Conservation (phyloP, 805 yeast genomes). For the Millerozyma miso region DNA sequence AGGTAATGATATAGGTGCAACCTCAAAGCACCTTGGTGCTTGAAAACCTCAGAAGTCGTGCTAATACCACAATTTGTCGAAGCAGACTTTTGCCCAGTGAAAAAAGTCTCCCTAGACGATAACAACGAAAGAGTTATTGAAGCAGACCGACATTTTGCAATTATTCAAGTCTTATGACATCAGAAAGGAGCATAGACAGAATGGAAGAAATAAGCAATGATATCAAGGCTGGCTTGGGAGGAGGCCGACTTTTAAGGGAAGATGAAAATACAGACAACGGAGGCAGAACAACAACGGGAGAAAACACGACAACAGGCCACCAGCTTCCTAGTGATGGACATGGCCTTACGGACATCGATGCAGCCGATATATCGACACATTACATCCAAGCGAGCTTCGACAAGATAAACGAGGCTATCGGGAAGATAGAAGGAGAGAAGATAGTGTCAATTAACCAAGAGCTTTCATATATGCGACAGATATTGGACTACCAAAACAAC, state of each 20-base stretch:
- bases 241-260: slow-evolving; percentile 6
- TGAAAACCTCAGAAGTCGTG: too few relatives aligned
- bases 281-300: neutral
- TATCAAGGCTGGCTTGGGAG: slow-evolving; percentile 5
- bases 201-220: slow-evolving; percentile 9
- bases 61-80: slow-evolving; percentile 1
- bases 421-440: slow-evolving; percentile 26
- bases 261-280: slow-evolving; percentile 4
- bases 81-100: neutral
- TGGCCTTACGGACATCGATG: neutral
- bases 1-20: too few relatives aligned
- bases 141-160: slow-evolving; percentile 11
- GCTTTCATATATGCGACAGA: slow-evolving; percentile 30
- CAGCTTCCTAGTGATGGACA: neutral
- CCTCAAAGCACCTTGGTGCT: too few relatives aligned
- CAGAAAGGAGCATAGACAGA: neutral
- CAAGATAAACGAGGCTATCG: slow-evolving; percentile 8
- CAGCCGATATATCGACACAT: slow-evolving; percentile 1
- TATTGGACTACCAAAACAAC: slow-evolving; percentile 33
- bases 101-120: slow-evolving; percentile 8
- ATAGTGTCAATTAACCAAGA: slow-evolving; percentile 23
- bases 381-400: slow-evolving; percentile 10
- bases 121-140: neutral
- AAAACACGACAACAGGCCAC: neutral
- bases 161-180: slow-evolving; percentile 3